phyloP scores from a whole-genome alignment of 805 yeast species.

The Myxozyma geophila region DNA sequence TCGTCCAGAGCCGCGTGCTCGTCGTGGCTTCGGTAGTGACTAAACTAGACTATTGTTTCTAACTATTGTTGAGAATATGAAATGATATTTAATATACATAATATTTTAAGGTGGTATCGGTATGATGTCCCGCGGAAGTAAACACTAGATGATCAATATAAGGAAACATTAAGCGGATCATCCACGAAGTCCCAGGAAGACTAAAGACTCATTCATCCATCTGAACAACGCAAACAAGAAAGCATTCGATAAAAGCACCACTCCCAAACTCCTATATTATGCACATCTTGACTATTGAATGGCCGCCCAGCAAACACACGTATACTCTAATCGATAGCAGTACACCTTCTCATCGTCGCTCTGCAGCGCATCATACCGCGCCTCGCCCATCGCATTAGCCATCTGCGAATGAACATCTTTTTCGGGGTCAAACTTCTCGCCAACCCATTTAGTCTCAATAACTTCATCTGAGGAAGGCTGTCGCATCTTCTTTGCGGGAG shows the following conservation, averaged over 20 bases:
- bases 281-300: not conserved
- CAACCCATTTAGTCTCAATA: constrained; percentile 1
- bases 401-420: not conserved
- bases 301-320: constrained; percentile 12
- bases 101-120: too few relatives aligned
- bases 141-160: too few relatives aligned
- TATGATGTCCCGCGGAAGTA: too few relatives aligned
- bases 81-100: too few relatives aligned
- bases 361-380: not conserved
- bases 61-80: too few relatives aligned
- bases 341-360: constrained; percentile 3
- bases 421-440: constrained; percentile 2
- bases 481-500: not conserved
- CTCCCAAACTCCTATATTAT: too few relatives aligned
- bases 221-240: too few relatives aligned
- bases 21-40: not conserved
- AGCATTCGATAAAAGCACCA: too few relatives aligned
- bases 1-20: not conserved
- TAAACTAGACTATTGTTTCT: not conserved
- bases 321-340: constrained; percentile 9
- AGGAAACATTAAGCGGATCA: too few relatives aligned
- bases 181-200: too few relatives aligned
- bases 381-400: constrained; percentile 6
- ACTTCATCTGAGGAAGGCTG: not conserved
- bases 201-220: too few relatives aligned